phyloP scores from a whole-genome alignment of 331 rosid species.

The Phaseolus coccineus region DNA sequence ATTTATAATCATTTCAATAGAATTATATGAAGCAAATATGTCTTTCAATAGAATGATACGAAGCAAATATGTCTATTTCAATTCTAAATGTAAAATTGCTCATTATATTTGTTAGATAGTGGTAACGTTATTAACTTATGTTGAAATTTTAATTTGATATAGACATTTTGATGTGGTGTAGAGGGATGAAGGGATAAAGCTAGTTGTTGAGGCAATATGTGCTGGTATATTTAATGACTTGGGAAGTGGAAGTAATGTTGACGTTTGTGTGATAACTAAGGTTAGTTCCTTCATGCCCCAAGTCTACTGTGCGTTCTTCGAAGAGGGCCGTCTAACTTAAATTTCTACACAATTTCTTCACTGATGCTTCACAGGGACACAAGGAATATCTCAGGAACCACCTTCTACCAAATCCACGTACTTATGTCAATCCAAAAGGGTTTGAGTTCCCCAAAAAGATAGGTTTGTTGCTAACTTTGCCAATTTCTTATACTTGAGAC shows the following conservation, averaged over 20 bases:
- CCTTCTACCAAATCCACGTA: slow-evolving; percentile 79
- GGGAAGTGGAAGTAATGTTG: slow-evolving; percentile 95
- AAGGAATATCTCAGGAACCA: slow-evolving; percentile 91
- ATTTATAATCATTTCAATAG: slow-evolving; percentile 2
- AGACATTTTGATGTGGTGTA: slow-evolving; percentile 50
- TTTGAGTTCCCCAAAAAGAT: slow-evolving; percentile 78
- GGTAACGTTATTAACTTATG: slow-evolving; percentile 24
- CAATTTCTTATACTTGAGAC: slow-evolving; percentile 24
- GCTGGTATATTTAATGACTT: slow-evolving; percentile 92
- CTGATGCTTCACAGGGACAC: slow-evolving; percentile 66
- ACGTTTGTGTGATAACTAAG: slow-evolving; percentile 91
- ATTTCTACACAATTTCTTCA: slow-evolving; percentile 33
- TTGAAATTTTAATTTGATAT: slow-evolving; percentile 12
- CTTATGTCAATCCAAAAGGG: slow-evolving; percentile 72
- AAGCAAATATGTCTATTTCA: slow-evolving; percentile 10
- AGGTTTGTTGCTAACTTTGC: slow-evolving; percentile 58
- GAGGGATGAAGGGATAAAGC: slow-evolving; percentile 82
- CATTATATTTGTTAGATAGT: not conserved
- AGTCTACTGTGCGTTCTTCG: slow-evolving; percentile 19
- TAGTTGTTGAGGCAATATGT: slow-evolving; percentile 83
- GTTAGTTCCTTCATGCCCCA: slow-evolving; percentile 50
- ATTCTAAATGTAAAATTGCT: not conserved
- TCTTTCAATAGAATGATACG: not conserved
- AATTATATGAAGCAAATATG: not conserved
- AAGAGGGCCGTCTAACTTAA: slow-evolving; percentile 17